phyloP scores from a whole-genome alignment of 176 grass and related monocot genomes.

The Carex littledalei region DNA sequence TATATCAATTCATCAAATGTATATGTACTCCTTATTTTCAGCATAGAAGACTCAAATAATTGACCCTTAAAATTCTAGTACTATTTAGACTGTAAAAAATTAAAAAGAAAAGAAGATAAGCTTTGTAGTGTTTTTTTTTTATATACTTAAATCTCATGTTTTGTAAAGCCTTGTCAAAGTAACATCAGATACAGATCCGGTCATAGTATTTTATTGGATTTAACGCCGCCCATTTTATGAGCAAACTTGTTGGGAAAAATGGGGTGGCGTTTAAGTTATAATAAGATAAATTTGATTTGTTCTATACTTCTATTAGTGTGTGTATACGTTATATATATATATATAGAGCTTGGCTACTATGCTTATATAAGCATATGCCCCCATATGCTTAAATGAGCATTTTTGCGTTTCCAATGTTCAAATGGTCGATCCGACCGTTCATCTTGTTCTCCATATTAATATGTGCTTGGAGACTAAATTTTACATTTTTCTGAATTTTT shows the following conservation, averaged over 20 bases:
- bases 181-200: background rate
- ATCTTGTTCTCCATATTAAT: no score
- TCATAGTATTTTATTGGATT: background rate
- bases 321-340: background rate
- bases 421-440: no score
- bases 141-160: background rate
- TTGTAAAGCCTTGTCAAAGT: background rate
- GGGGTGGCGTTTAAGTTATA: conserved; percentile 27
- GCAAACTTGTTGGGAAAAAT: conserved; percentile 17
- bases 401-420: no score
- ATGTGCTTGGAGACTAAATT: no score
- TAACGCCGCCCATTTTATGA: background rate
- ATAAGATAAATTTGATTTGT: conserved; percentile 6
- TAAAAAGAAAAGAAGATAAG: background rate
- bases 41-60: background rate
- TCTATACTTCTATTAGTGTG: background rate
- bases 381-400: no score
- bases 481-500: no score
- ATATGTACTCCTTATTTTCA: background rate
- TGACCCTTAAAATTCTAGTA: background rate
- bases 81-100: background rate
- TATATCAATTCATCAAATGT: no score
- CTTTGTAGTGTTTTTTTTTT: background rate
- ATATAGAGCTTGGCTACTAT: no score
- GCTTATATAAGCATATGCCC: no score